Conservation (phyloP, 2,329 filamentous ascomycete genomes). For the Aotearoamyces nothofagi region DNA sequence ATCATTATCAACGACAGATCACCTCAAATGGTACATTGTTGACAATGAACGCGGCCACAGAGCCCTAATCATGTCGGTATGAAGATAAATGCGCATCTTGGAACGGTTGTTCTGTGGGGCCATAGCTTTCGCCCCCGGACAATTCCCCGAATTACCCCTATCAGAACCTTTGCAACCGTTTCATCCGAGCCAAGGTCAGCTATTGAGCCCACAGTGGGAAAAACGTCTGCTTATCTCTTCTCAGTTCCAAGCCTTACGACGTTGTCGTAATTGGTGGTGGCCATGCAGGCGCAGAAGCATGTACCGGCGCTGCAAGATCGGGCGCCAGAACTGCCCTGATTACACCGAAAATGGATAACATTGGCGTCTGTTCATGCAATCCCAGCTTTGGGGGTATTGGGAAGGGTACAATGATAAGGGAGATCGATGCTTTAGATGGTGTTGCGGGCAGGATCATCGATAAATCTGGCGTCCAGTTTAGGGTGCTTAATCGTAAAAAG, state of each 20-base stretch:
- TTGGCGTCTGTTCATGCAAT: constrained; percentile 93
- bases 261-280: constrained; percentile 93
- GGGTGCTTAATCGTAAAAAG: constrained; percentile 74
- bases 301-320: constrained; percentile 73
- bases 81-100: too few species aligned
- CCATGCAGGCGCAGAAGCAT: constrained; percentile 89
- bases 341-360: constrained; percentile 75
- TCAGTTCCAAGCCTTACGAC: constrained; percentile 41
- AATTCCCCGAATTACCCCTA: too few species aligned
- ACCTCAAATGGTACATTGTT: too few species aligned
- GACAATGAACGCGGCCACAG: too few species aligned
- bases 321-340: constrained; percentile 82
- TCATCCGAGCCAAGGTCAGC: too few species aligned
- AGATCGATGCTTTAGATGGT: constrained; percentile 90
- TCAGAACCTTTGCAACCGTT: too few species aligned
- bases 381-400: constrained; percentile 97
- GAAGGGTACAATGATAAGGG: constrained; percentile 89
- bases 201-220: too few species aligned
- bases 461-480: constrained; percentile 89
- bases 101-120: too few species aligned
- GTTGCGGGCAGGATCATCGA: constrained; percentile 80
- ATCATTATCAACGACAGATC: too few species aligned
- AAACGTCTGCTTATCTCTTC: not conserved
- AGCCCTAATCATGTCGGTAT: too few species aligned
- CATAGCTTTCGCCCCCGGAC: too few species aligned